A percentile compares a stretch with the other conserved stretches of the same genome.
phyloP scores from a whole-genome alignment of 768 basidiomycete species.

The Lepiota venenata region DNA sequence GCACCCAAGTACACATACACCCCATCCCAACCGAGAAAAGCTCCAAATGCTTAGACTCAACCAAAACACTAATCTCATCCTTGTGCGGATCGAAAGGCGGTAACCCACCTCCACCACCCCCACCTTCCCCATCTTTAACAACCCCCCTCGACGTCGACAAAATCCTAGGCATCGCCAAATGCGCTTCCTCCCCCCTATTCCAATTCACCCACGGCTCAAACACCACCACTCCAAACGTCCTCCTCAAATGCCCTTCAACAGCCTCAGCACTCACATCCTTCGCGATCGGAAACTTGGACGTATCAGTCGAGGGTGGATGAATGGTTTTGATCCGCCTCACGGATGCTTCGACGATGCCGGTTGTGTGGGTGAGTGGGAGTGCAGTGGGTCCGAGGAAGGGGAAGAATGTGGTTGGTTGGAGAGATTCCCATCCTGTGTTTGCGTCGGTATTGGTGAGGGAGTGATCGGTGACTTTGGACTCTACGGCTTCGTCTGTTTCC shows the following conservation, averaged over 20 bases:
- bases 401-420: constrained; percentile 18
- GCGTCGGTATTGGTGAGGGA: neutral
- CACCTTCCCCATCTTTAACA: constrained; percentile 15
- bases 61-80: constrained; percentile 58
- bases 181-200: constrained; percentile 34
- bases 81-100: constrained; percentile 47
- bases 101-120: constrained; percentile 27
- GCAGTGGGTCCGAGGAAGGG: constrained; percentile 49
- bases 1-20: constrained; percentile 64
- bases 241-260: constrained; percentile 37
- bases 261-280: constrained; percentile 23
- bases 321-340: constrained; percentile 48
- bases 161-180: constrained; percentile 33
- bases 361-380: constrained; percentile 58
- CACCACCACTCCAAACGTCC: constrained; percentile 31
- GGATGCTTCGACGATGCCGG: constrained; percentile 65
- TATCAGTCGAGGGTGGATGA: constrained; percentile 22
- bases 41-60: constrained; percentile 42
- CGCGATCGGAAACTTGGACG: constrained; percentile 6
- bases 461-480: neutral
- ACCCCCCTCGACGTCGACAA: constrained; percentile 30
- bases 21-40: constrained; percentile 53
- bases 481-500: neutral
- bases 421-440: constrained; percentile 17
- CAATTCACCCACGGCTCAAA: constrained; percentile 40